Percentiles rank a stretch among this genome's conserved stretches.
phyloP scores from a whole-genome alignment of 345 rosid species.

The Eucalyptus regnans region DNA sequence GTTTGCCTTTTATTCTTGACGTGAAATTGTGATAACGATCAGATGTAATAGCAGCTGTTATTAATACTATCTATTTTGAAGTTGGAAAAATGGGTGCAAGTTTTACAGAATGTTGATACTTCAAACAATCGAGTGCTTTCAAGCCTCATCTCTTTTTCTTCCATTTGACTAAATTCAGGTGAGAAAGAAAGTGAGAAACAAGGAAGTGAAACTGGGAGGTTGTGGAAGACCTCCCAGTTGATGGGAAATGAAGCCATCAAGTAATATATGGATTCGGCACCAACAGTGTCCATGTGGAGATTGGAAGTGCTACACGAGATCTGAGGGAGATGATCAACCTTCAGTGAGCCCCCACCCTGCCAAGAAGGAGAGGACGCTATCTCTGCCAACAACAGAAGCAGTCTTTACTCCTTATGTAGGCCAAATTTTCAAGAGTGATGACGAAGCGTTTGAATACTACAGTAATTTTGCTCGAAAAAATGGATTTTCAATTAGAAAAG shows the following conservation, averaged over 20 bases:
- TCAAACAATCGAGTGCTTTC: neutral
- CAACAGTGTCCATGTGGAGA: slow-evolving; percentile 96
- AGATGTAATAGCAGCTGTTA: neutral
- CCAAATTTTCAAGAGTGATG: slow-evolving; percentile 68
- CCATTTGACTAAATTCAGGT: neutral
- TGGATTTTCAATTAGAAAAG: slow-evolving; percentile 89
- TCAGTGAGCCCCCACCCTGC: slow-evolving; percentile 24
- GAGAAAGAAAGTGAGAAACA: neutral
- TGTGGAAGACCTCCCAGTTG: neutral
- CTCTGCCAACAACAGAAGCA: slow-evolving; percentile 29
- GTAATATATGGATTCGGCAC: slow-evolving; percentile 74
- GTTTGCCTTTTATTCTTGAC: neutral
- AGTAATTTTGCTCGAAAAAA: slow-evolving; percentile 70
- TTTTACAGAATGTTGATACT: neutral
- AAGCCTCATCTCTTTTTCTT: neutral
- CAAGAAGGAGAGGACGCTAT: slow-evolving; percentile 40
- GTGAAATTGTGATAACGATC: neutral
- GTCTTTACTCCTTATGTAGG: slow-evolving; percentile 79
- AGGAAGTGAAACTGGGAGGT: neutral
- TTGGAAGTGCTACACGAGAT: slow-evolving; percentile 73
- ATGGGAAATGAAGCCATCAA: slow-evolving; percentile 49
- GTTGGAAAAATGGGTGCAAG: neutral
- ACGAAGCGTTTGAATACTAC: slow-evolving; percentile 82
- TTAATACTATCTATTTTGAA: neutral
- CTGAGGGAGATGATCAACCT: slow-evolving; percentile 60